Evolutionary conservation across 345 rosid species (phyloP).

Genomic region (Luvunga scandens): DNA sequence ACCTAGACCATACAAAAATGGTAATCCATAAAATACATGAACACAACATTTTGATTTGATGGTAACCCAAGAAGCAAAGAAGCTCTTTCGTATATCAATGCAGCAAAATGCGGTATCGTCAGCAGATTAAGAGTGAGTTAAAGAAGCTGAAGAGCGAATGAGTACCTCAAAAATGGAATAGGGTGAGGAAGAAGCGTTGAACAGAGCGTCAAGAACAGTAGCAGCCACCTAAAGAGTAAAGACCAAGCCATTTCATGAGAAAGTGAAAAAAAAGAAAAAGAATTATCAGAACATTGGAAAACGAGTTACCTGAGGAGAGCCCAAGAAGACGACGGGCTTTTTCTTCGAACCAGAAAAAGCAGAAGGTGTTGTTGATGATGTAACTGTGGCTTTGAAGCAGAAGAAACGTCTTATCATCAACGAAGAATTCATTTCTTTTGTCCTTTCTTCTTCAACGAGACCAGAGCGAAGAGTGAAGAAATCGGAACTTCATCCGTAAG

Average conservation of each 20-base stretch:
- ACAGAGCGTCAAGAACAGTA: conserved; percentile 75
- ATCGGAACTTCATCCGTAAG: not conserved
- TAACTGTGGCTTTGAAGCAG: conserved; percentile 36
- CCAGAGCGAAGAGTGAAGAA: no score
- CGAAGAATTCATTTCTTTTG: conserved; percentile 33
- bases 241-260: not conserved
- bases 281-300: not conserved
- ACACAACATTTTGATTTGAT: not conserved
- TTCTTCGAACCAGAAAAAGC: conserved; percentile 46
- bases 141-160: not conserved
- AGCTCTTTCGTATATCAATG: not conserved
- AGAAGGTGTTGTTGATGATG: conserved; percentile 24
- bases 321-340: conserved; percentile 80
- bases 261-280: not conserved
- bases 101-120: not conserved
- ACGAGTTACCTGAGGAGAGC: conserved; percentile 74
- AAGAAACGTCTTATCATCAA: conserved; percentile 68
- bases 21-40: not conserved
- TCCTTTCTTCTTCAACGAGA: not conserved
- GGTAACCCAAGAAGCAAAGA: not conserved
- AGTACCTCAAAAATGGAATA: conserved; percentile 70
- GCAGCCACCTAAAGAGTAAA: conserved; percentile 68
- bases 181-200: conserved; percentile 63
- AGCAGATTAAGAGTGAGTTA: not conserved
- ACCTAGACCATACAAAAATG: conserved; percentile 43